phyloP scores from a whole-genome alignment of 495 filamentous ascomycete species.

The Aspergillus conjunctus region DNA sequence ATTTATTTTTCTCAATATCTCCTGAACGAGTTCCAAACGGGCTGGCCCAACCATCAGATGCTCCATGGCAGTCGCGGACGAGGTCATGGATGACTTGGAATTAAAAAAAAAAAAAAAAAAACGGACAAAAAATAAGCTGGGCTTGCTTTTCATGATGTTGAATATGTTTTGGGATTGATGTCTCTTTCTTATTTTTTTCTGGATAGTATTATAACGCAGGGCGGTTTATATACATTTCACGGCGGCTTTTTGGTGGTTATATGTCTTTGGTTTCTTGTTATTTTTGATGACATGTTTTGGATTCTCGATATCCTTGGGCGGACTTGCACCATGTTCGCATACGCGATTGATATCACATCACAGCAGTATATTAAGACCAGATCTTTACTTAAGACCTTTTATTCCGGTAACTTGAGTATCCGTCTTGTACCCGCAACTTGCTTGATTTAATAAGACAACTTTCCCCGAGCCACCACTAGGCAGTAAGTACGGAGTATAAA shows the following conservation, averaged over 20 bases:
- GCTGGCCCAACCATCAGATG: constrained; percentile 20
- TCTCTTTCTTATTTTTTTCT: constrained; percentile 1
- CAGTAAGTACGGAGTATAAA: not conserved
- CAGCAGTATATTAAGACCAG: constrained; percentile 11
- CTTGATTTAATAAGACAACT: not conserved
- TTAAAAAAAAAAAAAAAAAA: not conserved
- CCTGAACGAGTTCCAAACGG: constrained; percentile 10
- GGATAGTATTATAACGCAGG: constrained; percentile 21
- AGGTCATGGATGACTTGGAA: not conserved
- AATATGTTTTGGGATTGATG: not conserved
- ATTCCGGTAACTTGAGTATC: too few species aligned
- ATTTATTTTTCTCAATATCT: not conserved
- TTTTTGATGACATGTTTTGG: constrained; percentile 1
- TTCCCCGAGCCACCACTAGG: too few species aligned
- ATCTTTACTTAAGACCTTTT: too few species aligned
- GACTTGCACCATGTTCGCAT: constrained; percentile 10
- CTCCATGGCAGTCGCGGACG: constrained; percentile 1
- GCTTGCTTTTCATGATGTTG: constrained; percentile 22
- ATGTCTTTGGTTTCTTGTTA: constrained; percentile 4
- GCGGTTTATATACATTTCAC: constrained; percentile 25
- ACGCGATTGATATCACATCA: constrained; percentile 7
- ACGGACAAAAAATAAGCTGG: constrained; percentile 25
- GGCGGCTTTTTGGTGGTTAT: constrained; percentile 22
- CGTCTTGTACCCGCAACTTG: not conserved
- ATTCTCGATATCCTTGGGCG: constrained; percentile 15